These are phyloP conservation scores for Eucalyptus sp. DNA, from an alignment of 345 rosid genomes.

Conservation along the genomic window DNA sequence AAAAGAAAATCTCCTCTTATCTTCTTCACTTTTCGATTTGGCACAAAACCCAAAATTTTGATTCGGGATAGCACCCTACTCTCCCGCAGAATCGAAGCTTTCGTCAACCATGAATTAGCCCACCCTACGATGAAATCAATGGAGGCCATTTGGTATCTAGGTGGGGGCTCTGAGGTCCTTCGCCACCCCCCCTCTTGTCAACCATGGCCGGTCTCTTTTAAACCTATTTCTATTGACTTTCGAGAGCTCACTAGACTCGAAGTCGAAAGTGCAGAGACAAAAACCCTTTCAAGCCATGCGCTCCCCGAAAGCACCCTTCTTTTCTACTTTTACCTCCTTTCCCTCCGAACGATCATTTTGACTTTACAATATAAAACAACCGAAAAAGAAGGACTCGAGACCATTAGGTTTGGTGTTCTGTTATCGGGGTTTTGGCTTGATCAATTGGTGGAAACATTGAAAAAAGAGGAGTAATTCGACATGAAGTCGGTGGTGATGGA, in stretches of 20 bases:
- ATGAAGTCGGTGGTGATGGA: fast-evolving
- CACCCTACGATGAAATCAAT: not conserved
- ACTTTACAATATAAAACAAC: not conserved
- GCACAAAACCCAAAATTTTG: not conserved
- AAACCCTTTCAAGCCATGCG: not conserved
- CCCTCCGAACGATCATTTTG: not conserved
- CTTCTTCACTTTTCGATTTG: not conserved
- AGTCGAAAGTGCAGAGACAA: not conserved
- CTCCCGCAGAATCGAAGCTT: not conserved
- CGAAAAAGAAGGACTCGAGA: not conserved
- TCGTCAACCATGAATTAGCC: not conserved
- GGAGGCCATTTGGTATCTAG: not conserved
- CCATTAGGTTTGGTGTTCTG: not conserved
- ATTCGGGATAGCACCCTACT: not conserved
- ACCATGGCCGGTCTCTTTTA: not conserved
- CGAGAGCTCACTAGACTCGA: not conserved
- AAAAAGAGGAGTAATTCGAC: not conserved
- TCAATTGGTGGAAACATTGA: not conserved
- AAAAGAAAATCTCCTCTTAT: not conserved
- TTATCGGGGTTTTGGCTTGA: not conserved
- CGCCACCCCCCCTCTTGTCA: not conserved
- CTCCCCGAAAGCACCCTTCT: not conserved
- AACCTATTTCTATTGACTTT: not conserved
- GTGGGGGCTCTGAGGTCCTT: not conserved
- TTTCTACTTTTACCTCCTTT: not conserved